Evolutionary conservation across 1,284 basidiomycete species (phyloP), one percentile per base, ranked within the genome.

Genomic region (Moesziomyces parantarcticus): DNA sequence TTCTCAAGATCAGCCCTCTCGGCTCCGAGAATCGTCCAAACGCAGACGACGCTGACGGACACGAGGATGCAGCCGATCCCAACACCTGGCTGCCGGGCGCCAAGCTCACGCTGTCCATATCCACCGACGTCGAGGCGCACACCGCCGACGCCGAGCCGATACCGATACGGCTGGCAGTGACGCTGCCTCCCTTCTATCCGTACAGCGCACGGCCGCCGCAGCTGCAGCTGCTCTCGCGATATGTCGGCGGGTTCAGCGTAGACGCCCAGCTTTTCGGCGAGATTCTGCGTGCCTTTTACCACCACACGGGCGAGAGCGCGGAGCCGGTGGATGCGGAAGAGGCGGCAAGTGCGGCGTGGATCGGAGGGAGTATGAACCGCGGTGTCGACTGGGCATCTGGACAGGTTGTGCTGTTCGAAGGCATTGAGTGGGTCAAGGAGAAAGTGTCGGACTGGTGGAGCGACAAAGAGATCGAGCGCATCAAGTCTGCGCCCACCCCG

Each of bases 321-420:
- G 46, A 48, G 18, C 34, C 25, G 16, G 34, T 41, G 5, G 42
- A 62, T 56, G 53, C 50, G 11, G 67, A 63, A 21, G 67, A 57
- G 22, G 29, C 46, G 3, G 39, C 29, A 14, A 26, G 44, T 14
- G 42, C 51, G 1, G 58, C 29, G 1, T 62, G 61, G 62, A 32
- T 55, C 13, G 60, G 61, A 0, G 73, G 58, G 0, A 52, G 53
- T 5, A 58, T 61, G 49, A 52, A 64, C 22, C 50, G 55, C 16
- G 71, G 60, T 3, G 67, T 79, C 11, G 34, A 67, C 2, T 82
- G 80, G 80, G 13, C 18, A 0, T 41, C 39, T 3, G 83, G 83
- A 5, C 63, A 79, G 26, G 76, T 80, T 14, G 69, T 79, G 29
- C 50, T 84, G 14, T 85, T 84, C 41, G 84, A 85, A 52, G 83